Conservation (phyloP, 345 rosid genomes). For the Turritis glabra region DNA sequence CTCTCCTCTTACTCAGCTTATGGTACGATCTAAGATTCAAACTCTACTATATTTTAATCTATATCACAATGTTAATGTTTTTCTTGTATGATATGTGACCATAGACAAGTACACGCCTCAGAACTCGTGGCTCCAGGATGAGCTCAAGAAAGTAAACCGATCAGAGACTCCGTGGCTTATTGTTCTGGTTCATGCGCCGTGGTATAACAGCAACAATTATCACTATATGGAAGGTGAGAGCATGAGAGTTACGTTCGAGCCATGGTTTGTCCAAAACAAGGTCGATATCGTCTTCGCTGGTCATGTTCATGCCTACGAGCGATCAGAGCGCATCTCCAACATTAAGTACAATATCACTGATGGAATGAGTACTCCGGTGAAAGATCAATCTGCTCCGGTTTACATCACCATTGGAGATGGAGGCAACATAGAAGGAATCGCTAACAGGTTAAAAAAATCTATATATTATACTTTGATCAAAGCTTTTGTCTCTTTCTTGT, state of each 20-base stretch:
- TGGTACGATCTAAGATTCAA: slow-evolving; percentile 25
- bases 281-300: slow-evolving; percentile 56
- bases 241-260: slow-evolving; percentile 50
- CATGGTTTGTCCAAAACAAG: slow-evolving; percentile 50
- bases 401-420: slow-evolving; percentile 73
- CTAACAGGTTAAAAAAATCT: slow-evolving; percentile 39
- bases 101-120: slow-evolving; percentile 47
- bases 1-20: slow-evolving; percentile 54
- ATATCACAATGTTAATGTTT: background rate
- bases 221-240: slow-evolving; percentile 60
- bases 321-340: slow-evolving; percentile 55
- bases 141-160: slow-evolving; percentile 43
- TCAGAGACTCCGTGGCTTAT: slow-evolving; percentile 44
- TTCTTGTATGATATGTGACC: background rate
- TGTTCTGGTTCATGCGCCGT: slow-evolving; percentile 34
- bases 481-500: background rate
- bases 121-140: slow-evolving; percentile 36
- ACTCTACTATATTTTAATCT: background rate
- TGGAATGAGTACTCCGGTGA: slow-evolving; percentile 47
- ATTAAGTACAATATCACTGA: slow-evolving; percentile 52
- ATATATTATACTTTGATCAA: background rate
- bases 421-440: slow-evolving; percentile 78
- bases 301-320: slow-evolving; percentile 55
- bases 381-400: slow-evolving; percentile 55
- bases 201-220: slow-evolving; percentile 43